Evolutionary conservation across 164 flowering plant genomes (phyloP), one percentile per base, ranked within the genome.

Genomic region (Vitis labrusca): DNA sequence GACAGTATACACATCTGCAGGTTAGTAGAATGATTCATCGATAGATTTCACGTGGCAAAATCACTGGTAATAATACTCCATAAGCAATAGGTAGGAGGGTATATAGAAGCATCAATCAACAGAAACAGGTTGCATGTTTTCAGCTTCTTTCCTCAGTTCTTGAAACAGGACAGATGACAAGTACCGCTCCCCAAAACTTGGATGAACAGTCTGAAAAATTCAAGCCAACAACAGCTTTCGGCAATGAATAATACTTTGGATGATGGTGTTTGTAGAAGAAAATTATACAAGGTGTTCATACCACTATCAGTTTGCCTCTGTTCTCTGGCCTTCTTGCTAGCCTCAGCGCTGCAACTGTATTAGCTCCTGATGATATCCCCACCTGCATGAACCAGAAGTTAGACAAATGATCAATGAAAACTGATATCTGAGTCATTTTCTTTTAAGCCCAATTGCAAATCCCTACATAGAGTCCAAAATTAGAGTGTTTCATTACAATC

Each of bases 261-360:
- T 37, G 6, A 37, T 37, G 5, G 6, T 37, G 44, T 37, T 37
- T 37, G 44, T 37, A 37, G 6, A 37, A 37, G 44, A 37, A 37
- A 37, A 3, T 37, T 37, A 5, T 37, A 37, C 44, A 37, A 3
- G 44, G 44, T 37, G 44, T 37, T 37, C 44, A 37, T 37, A 95
- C 98, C 94, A 95, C 97, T 72, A 95, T 95, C 32, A 95, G 97
- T 78, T 95, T 95, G 78, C 97, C 98, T 74, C 87, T 91, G 94
- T 93, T 95, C 79, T 95, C 99, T 27, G 98, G 98, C 82, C 81
- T 89, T 50, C 68, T 77, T n/a, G 99, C 99, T 29, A 93, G 97
- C 61, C 78, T 85, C 10, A 93, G 27, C 27, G 27, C 27, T 23
- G 27, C 98, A 61, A 95, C 91, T 30, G 98, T 93, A 65, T 91